Evolutionary conservation across 2,329 filamentous ascomycete genomes (phyloP).

Genomic region (Cercospora brassicicola): DNA sequence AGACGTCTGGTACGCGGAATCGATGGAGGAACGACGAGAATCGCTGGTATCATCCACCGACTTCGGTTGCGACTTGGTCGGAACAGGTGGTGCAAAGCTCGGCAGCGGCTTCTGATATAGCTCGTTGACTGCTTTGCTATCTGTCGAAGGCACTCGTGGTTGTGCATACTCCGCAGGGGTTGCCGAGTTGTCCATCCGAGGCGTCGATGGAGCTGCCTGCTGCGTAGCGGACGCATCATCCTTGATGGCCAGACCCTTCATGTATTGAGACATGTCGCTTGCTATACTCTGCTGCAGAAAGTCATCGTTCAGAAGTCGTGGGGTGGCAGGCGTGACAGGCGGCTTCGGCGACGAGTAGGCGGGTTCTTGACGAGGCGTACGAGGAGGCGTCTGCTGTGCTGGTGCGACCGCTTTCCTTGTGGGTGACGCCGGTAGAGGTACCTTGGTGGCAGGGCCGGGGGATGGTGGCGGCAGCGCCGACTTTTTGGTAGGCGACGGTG

Average conservation of each 20-base stretch:
- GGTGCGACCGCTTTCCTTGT: conserved; percentile 42
- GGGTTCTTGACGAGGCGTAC: conserved; percentile 33
- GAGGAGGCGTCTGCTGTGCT: conserved; percentile 39
- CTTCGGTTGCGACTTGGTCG: conserved; percentile 8
- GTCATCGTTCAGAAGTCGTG: conserved; percentile 45
- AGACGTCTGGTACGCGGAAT: conserved; percentile 7
- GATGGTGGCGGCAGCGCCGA: conserved; percentile 36
- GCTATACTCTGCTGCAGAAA: conserved; percentile 52
- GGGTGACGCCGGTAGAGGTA: conserved; percentile 50
- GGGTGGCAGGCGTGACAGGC: conserved; percentile 36
- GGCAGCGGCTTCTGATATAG: conserved; percentile 40
- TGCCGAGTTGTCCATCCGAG: conserved; percentile 12
- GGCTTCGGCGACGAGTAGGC: conserved; percentile 35
- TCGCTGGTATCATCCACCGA: neutral
- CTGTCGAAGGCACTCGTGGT: conserved; percentile 9
- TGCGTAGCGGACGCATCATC: conserved; percentile 36
- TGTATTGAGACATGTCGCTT: conserved; percentile 45
- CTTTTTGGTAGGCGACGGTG: conserved; percentile 48
- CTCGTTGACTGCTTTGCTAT: conserved; percentile 29
- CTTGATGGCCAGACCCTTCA: conserved; percentile 38
- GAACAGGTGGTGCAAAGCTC: conserved; percentile 29
- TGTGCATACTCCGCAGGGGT: conserved; percentile 15
- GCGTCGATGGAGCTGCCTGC: conserved; percentile 13
- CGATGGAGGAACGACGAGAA: conserved; percentile 4
- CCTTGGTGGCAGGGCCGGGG: conserved; percentile 43